A percentile compares a stretch with the other conserved stretches of the same genome.
Evolutionary conservation across 768 basidiomycete genomes (phyloP).

Genomic region (Psilocybe cyanescens): DNA sequence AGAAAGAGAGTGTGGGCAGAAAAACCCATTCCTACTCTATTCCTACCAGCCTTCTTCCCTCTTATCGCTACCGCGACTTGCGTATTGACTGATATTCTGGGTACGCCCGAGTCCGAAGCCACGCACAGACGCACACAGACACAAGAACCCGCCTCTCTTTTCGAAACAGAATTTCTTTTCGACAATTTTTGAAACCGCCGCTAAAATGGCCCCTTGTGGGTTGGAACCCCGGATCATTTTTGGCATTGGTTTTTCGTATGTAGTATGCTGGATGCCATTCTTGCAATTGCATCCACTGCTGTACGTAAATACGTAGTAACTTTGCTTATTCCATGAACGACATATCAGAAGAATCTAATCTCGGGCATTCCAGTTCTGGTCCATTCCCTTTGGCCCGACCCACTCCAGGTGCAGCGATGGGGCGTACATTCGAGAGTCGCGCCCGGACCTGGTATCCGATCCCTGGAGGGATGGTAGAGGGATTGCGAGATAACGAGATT

Average conservation of each 20-base stretch:
- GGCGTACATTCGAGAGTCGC: neutral
- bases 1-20: conserved; percentile 14
- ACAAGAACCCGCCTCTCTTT: conserved; percentile 5
- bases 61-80: conserved; percentile 2
- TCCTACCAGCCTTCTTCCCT: conserved; percentile 1
- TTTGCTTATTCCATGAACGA: neutral
- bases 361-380: neutral
- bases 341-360: neutral
- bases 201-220: neutral
- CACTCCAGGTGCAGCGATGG: neutral
- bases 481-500: neutral
- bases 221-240: conserved; percentile 1
- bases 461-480: neutral
- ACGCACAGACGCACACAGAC: neutral
- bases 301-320: neutral
- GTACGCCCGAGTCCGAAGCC: conserved; percentile 17
- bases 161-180: conserved; percentile 17
- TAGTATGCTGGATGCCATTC: neutral
- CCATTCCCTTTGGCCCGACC: neutral
- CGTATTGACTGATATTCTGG: conserved; percentile 8
- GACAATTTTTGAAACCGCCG: conserved; percentile 1
- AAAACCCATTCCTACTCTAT: conserved; percentile 14
- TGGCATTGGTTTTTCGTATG: neutral
- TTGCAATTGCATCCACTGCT: neutral
- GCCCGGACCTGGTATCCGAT: neutral